These are phyloP conservation scores for Ophiocordyceps unilateralis DNA, from an alignment of 2,329 filamentous ascomycete species.

Conservation along the genomic window DNA sequence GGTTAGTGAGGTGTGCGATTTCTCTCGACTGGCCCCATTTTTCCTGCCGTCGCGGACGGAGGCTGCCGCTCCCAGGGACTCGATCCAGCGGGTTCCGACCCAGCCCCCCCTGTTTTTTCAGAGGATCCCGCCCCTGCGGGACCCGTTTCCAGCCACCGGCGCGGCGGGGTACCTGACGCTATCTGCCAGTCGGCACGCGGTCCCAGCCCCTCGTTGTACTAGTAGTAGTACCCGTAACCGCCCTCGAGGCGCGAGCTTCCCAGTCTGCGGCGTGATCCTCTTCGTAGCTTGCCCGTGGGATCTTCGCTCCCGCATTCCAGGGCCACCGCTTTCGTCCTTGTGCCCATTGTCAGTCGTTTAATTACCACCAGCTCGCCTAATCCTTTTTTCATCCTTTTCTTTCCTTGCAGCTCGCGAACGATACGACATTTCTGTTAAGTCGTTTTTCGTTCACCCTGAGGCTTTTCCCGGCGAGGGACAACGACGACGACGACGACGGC, in stretches of 20 bases:
- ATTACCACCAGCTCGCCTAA: background rate
- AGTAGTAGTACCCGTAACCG: too few species aligned
- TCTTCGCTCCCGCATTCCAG: too few species aligned
- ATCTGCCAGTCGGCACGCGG: background rate
- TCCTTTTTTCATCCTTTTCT: background rate
- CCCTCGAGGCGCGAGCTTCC: too few species aligned
- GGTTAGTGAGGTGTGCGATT: too few species aligned
- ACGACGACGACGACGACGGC: conserved; percentile 1
- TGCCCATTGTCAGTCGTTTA: background rate
- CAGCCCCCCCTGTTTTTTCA: background rate
- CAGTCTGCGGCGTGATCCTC: too few species aligned
- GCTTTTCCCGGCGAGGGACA: background rate
- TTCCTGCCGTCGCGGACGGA: background rate
- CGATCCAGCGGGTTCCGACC: background rate
- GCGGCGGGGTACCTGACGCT: background rate
- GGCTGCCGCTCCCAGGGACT: background rate
- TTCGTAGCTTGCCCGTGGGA: background rate
- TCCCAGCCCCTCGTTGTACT: background rate
- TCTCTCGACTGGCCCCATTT: too few species aligned
- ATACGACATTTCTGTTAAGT: background rate
- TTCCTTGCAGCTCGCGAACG: too few species aligned
- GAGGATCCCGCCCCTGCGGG: background rate
- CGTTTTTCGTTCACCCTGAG: background rate
- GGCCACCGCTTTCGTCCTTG: too few species aligned
- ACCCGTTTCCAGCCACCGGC: background rate